These are phyloP conservation scores for Scedosporium aurantiacum DNA, from an alignment of 2,329 filamentous ascomycete genomes.

Conservation along the genomic window DNA sequence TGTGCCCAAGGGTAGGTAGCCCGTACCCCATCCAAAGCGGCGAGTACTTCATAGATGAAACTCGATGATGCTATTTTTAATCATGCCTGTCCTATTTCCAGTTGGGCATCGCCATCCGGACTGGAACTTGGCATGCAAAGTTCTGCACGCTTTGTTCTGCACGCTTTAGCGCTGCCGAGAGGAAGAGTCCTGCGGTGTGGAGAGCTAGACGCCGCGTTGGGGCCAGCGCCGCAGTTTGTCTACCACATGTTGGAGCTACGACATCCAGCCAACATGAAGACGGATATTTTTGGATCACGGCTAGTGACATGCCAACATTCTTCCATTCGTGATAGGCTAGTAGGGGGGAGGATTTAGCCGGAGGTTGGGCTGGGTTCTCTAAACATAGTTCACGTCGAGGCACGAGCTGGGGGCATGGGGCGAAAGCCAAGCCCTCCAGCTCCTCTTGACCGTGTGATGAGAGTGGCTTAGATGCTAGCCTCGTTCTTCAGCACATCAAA, in stretches of 20 bases:
- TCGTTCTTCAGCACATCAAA: background rate
- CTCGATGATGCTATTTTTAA: too few species aligned
- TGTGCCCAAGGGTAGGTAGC: too few species aligned
- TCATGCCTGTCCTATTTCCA: too few species aligned
- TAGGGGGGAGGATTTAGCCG: background rate
- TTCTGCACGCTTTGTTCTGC: background rate
- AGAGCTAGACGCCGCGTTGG: background rate
- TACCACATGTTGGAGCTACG: background rate
- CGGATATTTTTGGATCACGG: background rate
- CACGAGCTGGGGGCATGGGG: too few species aligned
- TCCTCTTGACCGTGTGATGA: background rate
- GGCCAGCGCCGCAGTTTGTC: background rate
- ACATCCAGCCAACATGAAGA: too few species aligned
- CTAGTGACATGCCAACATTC: background rate
- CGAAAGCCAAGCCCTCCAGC: too few species aligned
- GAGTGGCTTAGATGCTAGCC: background rate
- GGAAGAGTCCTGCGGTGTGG: background rate
- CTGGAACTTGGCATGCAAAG: too few species aligned
- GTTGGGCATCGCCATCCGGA: background rate
- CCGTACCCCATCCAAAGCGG: too few species aligned
- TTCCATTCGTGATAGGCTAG: background rate
- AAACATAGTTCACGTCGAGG: background rate
- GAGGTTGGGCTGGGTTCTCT: background rate
- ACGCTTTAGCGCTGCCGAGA: background rate
- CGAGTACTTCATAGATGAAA: too few species aligned